These are phyloP conservation scores for Pterocarpus macrocarpus DNA, from an alignment of 306 rosid species.

Conservation along the genomic window DNA sequence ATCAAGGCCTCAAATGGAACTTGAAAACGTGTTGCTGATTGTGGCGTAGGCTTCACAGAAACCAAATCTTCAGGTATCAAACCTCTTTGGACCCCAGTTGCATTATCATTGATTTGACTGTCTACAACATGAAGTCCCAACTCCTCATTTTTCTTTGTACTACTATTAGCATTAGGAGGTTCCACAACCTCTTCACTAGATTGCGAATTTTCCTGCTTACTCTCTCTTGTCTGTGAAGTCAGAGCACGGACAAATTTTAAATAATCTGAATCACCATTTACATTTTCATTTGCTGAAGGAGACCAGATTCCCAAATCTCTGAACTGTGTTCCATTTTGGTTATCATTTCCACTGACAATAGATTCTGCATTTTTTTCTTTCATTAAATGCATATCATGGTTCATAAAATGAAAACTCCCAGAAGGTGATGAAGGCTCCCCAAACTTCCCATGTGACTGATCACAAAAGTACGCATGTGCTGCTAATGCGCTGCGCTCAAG, in stretches of 20 bases:
- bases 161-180: slow-evolving; percentile 37
- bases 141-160: slow-evolving; percentile 51
- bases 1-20: slow-evolving; percentile 52
- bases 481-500: slow-evolving; percentile 76
- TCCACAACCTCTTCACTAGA: slow-evolving; percentile 45
- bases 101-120: slow-evolving; percentile 44
- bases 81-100: slow-evolving; percentile 42
- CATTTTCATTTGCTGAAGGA: slow-evolving; percentile 43
- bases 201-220: slow-evolving; percentile 44
- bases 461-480: slow-evolving; percentile 68
- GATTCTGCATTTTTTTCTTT: slow-evolving; percentile 55
- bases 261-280: slow-evolving; percentile 43
- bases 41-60: slow-evolving; percentile 47
- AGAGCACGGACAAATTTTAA: slow-evolving; percentile 42
- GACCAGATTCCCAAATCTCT: slow-evolving; percentile 44
- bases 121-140: slow-evolving; percentile 43
- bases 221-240: slow-evolving; percentile 46
- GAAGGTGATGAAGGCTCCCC: slow-evolving; percentile 54
- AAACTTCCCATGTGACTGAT: slow-evolving; percentile 57
- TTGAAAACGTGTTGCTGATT: slow-evolving; percentile 42
- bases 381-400: slow-evolving; percentile 55
- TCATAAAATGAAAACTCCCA: slow-evolving; percentile 46
- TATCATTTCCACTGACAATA: slow-evolving; percentile 41
- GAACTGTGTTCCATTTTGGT: slow-evolving; percentile 39
- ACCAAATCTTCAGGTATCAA: slow-evolving; percentile 50